A percentile compares a stretch with the other conserved stretches of the same genome.
These are phyloP conservation scores for Mycena venus DNA, from an alignment of 768 basidiomycete species.

Conservation along the genomic window DNA sequence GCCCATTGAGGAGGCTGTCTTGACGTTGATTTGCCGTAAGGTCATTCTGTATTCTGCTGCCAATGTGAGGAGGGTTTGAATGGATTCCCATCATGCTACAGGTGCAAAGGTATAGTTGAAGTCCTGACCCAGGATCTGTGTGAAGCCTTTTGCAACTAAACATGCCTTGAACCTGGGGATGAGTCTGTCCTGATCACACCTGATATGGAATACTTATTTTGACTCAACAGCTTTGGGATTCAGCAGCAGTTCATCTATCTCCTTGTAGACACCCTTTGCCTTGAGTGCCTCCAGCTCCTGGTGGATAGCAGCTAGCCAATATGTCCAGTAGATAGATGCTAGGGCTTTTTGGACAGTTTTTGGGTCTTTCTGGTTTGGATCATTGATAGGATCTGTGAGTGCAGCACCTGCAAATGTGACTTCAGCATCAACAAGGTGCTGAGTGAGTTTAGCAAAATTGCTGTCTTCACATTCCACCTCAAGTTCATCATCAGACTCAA, in stretches of 20 bases:
- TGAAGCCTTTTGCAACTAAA: constrained; percentile 33
- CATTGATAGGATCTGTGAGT: constrained; percentile 27
- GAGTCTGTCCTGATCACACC: constrained; percentile 22
- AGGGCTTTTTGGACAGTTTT: constrained; percentile 35
- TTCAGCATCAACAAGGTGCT: constrained; percentile 16
- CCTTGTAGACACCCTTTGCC: constrained; percentile 34
- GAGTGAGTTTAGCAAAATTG: constrained; percentile 4
- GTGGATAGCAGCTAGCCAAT: constrained; percentile 29
- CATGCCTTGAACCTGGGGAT: constrained; percentile 10
- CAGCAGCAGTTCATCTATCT: constrained; percentile 22
- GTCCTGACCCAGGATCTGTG: constrained; percentile 47
- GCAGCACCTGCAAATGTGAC: constrained; percentile 11
- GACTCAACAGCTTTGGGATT: constrained; percentile 19
- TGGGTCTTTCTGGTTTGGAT: constrained; percentile 23
- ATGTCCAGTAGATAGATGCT: constrained; percentile 34
- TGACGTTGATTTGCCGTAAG: constrained; percentile 48
- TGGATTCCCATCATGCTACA: too few relatives aligned
- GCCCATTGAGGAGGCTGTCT: constrained; percentile 46
- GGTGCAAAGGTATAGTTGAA: too few relatives aligned
- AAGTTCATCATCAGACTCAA: constrained; percentile 13
- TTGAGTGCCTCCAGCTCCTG: constrained; percentile 39
- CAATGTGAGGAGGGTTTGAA: constrained; percentile 36
- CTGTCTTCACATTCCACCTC: constrained; percentile 10
- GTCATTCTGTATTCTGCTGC: constrained; percentile 41
- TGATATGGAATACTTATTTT: constrained; percentile 34